These are phyloP conservation scores for Datura wrightii DNA, from an alignment of 257 asterid genomes.

Conservation along the genomic window DNA sequence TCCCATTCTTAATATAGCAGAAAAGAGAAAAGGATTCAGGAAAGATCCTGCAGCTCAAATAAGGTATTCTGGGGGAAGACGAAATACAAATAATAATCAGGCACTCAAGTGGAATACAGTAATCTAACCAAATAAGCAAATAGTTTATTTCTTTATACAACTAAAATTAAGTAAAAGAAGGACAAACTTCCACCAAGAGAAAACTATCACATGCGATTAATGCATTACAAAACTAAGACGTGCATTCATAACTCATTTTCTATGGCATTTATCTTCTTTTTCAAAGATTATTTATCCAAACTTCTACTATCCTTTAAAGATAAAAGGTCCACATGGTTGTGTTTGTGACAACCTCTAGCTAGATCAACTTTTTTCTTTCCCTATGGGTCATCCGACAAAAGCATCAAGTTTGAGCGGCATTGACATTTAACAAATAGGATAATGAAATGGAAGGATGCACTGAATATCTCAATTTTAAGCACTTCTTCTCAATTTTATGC, in stretches of 20 bases:
- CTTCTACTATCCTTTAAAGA: neutral
- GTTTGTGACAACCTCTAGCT: neutral
- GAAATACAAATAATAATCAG: neutral
- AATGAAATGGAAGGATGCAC: neutral
- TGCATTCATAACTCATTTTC: neutral
- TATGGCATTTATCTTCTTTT: neutral
- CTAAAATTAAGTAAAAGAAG: neutral
- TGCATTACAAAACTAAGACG: neutral
- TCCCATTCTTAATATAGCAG: neutral
- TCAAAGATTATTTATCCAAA: neutral
- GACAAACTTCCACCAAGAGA: slow-evolving; percentile 18
- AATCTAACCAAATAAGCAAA: slow-evolving; percentile 7
- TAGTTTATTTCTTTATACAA: neutral
- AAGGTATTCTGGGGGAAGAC: neutral
- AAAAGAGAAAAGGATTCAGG: neutral
- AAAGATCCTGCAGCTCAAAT: slow-evolving; percentile 16
- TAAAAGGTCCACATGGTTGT: slow-evolving; percentile 5
- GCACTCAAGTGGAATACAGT: slow-evolving; percentile 15
- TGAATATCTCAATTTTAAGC: neutral
- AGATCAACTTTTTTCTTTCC: neutral
- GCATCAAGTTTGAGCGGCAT: neutral
- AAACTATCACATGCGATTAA: neutral
- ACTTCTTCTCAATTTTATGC: neutral
- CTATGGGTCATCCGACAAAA: neutral
- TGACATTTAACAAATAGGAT: neutral